Percentiles rank a stretch among this genome's conserved stretches.
Evolutionary conservation across 257 asterid species (phyloP).

Genomic region (Scutellaria minor): DNA sequence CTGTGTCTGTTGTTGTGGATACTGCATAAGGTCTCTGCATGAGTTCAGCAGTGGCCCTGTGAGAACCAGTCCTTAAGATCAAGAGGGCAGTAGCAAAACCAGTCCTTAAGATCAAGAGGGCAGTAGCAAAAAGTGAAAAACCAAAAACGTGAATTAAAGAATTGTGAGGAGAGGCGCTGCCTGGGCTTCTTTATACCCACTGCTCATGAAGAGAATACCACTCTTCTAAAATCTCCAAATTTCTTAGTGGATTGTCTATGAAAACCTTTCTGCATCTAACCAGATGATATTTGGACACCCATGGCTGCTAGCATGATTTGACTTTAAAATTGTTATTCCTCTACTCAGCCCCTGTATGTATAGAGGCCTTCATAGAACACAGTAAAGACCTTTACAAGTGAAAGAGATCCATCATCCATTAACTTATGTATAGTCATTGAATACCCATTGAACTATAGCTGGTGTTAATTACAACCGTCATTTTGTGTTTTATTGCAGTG

Average conservation of each 20-base stretch:
- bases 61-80: background rate
- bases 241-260: constrained; percentile 8
- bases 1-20: constrained; percentile 1
- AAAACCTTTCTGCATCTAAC: background rate
- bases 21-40: background rate
- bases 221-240: background rate
- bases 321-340: background rate
- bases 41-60: constrained; percentile 1
- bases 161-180: constrained; percentile 2
- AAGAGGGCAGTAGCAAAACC: constrained; percentile 1
- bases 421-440: background rate
- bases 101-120: constrained; percentile 13
- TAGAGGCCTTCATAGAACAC: constrained; percentile 17
- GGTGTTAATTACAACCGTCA: constrained; percentile 13
- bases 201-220: constrained; percentile 2
- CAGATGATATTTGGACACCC: background rate
- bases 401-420: constrained; percentile 8
- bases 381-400: background rate
- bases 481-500: constrained; percentile 55
- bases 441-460: background rate
- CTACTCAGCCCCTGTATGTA: background rate
- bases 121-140: background rate
- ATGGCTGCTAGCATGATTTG: background rate
- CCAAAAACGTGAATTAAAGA: background rate
- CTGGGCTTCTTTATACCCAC: constrained; percentile 22